Percentiles rank a stretch among this genome's conserved stretches.
These are phyloP conservation scores for Rhodotorula sp. DNA, from an alignment of 1,284 basidiomycete species.

Conservation along the genomic window DNA sequence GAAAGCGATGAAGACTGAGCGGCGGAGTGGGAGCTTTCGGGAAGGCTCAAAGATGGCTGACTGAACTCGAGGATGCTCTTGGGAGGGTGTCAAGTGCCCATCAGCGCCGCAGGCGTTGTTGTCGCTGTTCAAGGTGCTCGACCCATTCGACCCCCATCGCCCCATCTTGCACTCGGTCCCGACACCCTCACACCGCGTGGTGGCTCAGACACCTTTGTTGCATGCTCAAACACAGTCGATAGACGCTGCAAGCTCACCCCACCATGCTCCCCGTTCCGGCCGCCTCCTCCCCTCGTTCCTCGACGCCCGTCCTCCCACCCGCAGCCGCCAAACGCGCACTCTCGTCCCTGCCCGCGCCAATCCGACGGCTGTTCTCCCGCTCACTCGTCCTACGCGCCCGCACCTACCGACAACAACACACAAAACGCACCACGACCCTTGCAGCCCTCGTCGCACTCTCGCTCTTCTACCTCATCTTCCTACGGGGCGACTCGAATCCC, in stretches of 20 bases:
- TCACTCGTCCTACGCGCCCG: constrained; percentile 1
- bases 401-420: neutral
- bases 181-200: neutral
- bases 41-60: too few relatives aligned
- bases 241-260: too few relatives aligned
- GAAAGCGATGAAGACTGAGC: too few relatives aligned
- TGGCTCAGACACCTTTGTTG: too few relatives aligned
- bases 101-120: too few relatives aligned
- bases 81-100: too few relatives aligned
- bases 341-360: neutral
- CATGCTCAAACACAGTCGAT: too few relatives aligned
- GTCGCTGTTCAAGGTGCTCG: neutral
- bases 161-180: neutral
- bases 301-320: neutral
- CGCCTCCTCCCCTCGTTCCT: neutral
- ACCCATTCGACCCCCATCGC: neutral
- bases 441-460: neutral
- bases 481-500: neutral
- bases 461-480: neutral
- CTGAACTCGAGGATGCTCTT: too few relatives aligned
- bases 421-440: neutral
- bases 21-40: too few relatives aligned
- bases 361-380: neutral
- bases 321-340: neutral
- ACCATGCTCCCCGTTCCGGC: constrained; percentile 5